Conservation (phyloP, 2,329 filamentous ascomycete genomes). For the Exserohilum rostratum region DNA sequence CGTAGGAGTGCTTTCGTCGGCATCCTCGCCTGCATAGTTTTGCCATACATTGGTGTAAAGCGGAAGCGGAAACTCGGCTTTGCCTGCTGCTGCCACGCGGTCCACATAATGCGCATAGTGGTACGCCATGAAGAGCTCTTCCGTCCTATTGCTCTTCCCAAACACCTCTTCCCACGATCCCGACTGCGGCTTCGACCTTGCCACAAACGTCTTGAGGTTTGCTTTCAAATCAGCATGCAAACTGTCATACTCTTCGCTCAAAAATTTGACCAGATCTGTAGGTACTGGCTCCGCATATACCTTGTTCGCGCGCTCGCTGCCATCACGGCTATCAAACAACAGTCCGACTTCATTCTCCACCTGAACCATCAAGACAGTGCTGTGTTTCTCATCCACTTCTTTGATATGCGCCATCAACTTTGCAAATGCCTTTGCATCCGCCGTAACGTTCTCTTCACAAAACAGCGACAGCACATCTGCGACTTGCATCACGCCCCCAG, state of each 20-base stretch:
- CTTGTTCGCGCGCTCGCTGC: slow-evolving; percentile 47
- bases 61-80: slow-evolving; percentile 51
- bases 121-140: slow-evolving; percentile 59
- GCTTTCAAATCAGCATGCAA: slow-evolving; percentile 27
- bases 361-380: slow-evolving; percentile 62
- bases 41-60: slow-evolving; percentile 57
- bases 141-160: slow-evolving; percentile 44
- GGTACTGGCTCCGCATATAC: slow-evolving; percentile 50
- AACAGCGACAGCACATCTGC: slow-evolving; percentile 40
- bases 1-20: slow-evolving; percentile 39
- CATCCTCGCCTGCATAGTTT: slow-evolving; percentile 41
- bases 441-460: slow-evolving; percentile 39
- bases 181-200: slow-evolving; percentile 13
- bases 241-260: slow-evolving; percentile 37
- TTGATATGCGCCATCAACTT: slow-evolving; percentile 50
- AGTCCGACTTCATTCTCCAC: slow-evolving; percentile 64
- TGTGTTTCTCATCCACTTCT: slow-evolving; percentile 54
- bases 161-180: slow-evolving; percentile 50
- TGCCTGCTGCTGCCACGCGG: slow-evolving; percentile 51
- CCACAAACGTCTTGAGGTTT: slow-evolving; percentile 10
- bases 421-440: slow-evolving; percentile 51
- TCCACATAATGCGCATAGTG: slow-evolving; percentile 52
- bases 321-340: slow-evolving; percentile 56
- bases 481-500: slow-evolving; percentile 27
- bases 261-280: slow-evolving; percentile 41